A percentile compares a stretch with the other conserved stretches of the same genome.
phyloP scores from a whole-genome alignment of 2,329 filamentous ascomycete genomes.

The Aspergillus arachidicola region DNA sequence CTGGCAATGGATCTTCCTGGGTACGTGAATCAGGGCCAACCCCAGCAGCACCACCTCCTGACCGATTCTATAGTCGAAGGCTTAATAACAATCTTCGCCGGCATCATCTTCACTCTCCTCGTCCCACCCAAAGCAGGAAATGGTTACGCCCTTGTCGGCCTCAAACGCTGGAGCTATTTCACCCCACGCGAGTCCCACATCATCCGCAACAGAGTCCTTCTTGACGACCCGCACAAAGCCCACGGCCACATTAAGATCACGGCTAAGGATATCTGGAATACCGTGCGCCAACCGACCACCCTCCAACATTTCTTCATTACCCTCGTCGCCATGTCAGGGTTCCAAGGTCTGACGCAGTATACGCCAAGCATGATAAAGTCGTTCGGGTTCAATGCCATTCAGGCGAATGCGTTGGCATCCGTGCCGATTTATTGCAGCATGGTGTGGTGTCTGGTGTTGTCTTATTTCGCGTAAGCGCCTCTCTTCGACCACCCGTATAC shows the following conservation, averaged over 20 bases:
- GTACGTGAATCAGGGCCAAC: constrained; percentile 6
- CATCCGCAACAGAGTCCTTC: constrained; percentile 12
- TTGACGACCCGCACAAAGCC: constrained; percentile 17
- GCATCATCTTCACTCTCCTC: constrained; percentile 12
- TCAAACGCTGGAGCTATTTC: constrained; percentile 6
- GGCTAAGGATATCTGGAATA: not conserved
- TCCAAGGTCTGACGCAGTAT: constrained; percentile 5
- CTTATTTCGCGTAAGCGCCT: constrained; percentile 9
- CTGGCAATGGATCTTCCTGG: constrained; percentile 16
- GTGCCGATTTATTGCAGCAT: constrained; percentile 10
- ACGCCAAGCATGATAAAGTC: constrained; percentile 17
- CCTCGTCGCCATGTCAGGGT: constrained; percentile 3
- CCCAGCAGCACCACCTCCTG: not conserved
- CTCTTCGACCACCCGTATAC: not conserved
- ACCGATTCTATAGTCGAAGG: not conserved
- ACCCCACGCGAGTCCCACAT: constrained; percentile 16
- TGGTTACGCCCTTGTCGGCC: not conserved
- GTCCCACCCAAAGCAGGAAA: not conserved
- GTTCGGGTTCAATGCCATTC: constrained; percentile 13
- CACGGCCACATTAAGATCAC: constrained; percentile 6
- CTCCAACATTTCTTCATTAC: constrained; percentile 17
- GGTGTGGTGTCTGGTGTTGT: constrained; percentile 9
- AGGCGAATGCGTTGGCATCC: constrained; percentile 14
- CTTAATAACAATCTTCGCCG: constrained; percentile 6
- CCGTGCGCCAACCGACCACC: constrained; percentile 12